Base-by-base conservation (phyloP, 805 yeast genomes). In the Zygotorulaspora danielsina region DNA sequence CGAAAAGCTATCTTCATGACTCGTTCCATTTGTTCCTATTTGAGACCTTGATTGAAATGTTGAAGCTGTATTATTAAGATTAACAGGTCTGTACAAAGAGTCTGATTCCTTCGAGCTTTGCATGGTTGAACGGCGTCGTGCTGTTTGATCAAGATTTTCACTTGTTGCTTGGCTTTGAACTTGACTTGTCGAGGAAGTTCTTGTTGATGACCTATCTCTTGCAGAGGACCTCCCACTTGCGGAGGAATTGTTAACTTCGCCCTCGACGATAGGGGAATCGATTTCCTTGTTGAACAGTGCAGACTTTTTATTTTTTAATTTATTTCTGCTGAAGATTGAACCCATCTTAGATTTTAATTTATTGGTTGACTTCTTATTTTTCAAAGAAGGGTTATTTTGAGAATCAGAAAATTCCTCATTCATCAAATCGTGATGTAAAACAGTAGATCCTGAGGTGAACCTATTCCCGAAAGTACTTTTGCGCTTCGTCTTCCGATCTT, bases 341-440 rank as follows among this genome's bases (percentile, higher is more conserved):
- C 94, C 94, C 41, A 84, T 81, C 53, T 68, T 78, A 5, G 88
- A 81, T 61, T 76, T 77, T 51, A 84, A 60, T 32, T 70, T 72
- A 32, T 60, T 60, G 36, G 61, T 53, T 13, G 62, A 45, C 42
- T 63, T 63, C 36, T 58, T 61, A 21, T 53, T 49, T 33, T 56
- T 56, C 30, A 48, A 49, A 13, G 61, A 48, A 27, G 37, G 53
- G 55, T 47, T 69, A 34, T 55, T 61, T n/a, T 40, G 39, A 15
- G 58, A 44, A 37, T 52, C 53, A 4, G 65, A 59, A 34, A 59
- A 59, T 30, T 54, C 62, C 20, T 53, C 45, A 44, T 58, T 53
- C 57, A 59, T 48, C 40, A 61, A 41, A 37, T 61, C 64, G 39
- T 56, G 57, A 29, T 55, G 55, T n/a, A 54, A 31, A 15, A 54